phyloP scores from a whole-genome alignment of 495 filamentous ascomycete genomes.

The Cercophora sp. region DNA sequence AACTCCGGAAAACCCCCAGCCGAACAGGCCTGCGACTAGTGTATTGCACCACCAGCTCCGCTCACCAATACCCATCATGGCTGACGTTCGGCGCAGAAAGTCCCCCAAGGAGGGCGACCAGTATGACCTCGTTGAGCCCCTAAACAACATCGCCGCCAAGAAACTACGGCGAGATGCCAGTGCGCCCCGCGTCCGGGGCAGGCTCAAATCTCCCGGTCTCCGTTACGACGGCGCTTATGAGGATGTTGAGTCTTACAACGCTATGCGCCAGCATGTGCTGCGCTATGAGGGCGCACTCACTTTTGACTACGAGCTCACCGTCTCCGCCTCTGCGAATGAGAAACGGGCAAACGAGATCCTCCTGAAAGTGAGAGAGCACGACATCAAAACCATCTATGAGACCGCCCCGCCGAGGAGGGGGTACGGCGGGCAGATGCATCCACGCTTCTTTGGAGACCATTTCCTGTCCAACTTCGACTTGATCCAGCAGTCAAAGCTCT shows the following conservation, averaged over 20 bases:
- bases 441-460: slow-evolving; percentile 39
- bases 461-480: slow-evolving; percentile 45
- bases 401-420: slow-evolving; percentile 17
- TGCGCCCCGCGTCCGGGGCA: neutral
- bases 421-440: slow-evolving; percentile 28
- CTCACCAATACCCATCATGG: slow-evolving; percentile 7
- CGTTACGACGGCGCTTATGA: neutral
- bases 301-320: slow-evolving; percentile 10
- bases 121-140: slow-evolving; percentile 12
- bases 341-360: slow-evolving; percentile 31
- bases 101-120: slow-evolving; percentile 6
- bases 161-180: neutral
- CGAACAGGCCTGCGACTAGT: slow-evolving; percentile 7
- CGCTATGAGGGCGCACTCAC: slow-evolving; percentile 6
- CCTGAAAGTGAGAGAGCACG: slow-evolving; percentile 27
- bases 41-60: slow-evolving; percentile 12
- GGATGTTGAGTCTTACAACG: slow-evolving; percentile 1
- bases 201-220: neutral
- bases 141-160: slow-evolving; percentile 2
- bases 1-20: slow-evolving; percentile 14
- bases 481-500: slow-evolving; percentile 43
- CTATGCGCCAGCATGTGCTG: slow-evolving; percentile 7
- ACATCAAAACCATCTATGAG: slow-evolving; percentile 26
- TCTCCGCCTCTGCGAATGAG: slow-evolving; percentile 11
- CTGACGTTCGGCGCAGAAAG: slow-evolving; percentile 13